These are phyloP conservation scores for Evernia prunastri DNA, from an alignment of 495 filamentous ascomycete species.

Conservation along the genomic window DNA sequence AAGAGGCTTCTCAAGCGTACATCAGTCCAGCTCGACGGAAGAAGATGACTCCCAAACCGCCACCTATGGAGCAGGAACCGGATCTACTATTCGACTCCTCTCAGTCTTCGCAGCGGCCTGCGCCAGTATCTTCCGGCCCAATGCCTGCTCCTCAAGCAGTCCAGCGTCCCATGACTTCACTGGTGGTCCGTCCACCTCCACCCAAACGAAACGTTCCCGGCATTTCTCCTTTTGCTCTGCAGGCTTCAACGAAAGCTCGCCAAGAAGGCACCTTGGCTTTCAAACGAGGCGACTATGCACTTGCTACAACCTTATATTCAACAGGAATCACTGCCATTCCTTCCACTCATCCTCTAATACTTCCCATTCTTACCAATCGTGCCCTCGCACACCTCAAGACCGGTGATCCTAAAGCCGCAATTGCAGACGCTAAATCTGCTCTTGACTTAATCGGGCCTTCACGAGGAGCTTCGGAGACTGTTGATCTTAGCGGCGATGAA, in stretches of 20 bases:
- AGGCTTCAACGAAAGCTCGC: conserved; percentile 67
- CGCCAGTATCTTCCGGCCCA: conserved; percentile 40
- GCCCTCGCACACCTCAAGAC: conserved; percentile 83
- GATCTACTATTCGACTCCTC: conserved; percentile 53
- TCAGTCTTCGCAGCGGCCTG: conserved; percentile 32
- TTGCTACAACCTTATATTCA: conserved; percentile 76
- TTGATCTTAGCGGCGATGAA: conserved; percentile 58
- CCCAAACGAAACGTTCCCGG: conserved; percentile 60
- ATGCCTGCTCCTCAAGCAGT: conserved; percentile 30
- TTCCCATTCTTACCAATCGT: conserved; percentile 85
- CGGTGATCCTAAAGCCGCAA: conserved; percentile 77
- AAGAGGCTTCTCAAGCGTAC: conserved; percentile 79
- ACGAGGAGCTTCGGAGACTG: conserved; percentile 70
- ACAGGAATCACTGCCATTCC: conserved; percentile 69
- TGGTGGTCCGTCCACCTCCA: conserved; percentile 39
- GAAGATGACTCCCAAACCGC: conserved; percentile 47
- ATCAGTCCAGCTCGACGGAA: conserved; percentile 81
- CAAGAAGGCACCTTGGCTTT: conserved; percentile 77
- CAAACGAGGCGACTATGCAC: conserved; percentile 86
- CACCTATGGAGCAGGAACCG: conserved; percentile 40
- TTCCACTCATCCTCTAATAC: conserved; percentile 71
- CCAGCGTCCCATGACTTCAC: conserved; percentile 33
- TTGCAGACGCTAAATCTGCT: conserved; percentile 74
- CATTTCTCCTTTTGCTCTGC: conserved; percentile 59
- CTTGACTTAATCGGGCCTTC: conserved; percentile 72